A percentile compares a stretch with the other conserved stretches of the same genome.
Evolutionary conservation across 345 rosid genomes (phyloP).

Genomic region (Lepidium sativum): DNA sequence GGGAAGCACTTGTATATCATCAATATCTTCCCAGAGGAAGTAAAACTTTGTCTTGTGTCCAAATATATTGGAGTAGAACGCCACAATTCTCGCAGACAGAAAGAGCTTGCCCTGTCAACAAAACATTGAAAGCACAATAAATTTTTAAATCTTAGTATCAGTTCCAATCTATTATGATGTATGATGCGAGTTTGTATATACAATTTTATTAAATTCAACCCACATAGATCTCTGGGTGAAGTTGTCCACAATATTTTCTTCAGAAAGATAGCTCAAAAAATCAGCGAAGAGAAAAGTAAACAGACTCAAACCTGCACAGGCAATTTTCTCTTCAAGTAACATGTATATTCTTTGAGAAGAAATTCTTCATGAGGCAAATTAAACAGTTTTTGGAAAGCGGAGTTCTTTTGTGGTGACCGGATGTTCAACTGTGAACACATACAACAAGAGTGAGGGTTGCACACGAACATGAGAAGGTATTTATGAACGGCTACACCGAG

Average conservation of each 20-base stretch:
- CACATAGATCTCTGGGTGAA: not conserved
- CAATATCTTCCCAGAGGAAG: slow-evolving; percentile 86
- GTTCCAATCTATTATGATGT: not conserved
- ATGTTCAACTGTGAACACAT: slow-evolving; percentile 52
- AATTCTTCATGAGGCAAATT: slow-evolving; percentile 85
- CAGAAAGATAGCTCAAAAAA: not conserved
- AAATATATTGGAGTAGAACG: slow-evolving; percentile 76
- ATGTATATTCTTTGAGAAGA: slow-evolving; percentile 69
- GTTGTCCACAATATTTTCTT: not conserved
- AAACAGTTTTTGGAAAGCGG: slow-evolving; percentile 71
- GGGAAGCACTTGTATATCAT: slow-evolving; percentile 62
- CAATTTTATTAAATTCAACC: not conserved
- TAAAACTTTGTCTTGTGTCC: slow-evolving; percentile 77
- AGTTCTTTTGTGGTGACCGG: slow-evolving; percentile 71
- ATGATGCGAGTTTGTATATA: too few species aligned
- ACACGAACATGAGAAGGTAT: not conserved
- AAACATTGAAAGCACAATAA: not conserved
- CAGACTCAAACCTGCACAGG: slow-evolving; percentile 60
- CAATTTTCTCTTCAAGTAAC: slow-evolving; percentile 72
- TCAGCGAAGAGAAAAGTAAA: not conserved
- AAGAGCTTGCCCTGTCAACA: slow-evolving; percentile 65
- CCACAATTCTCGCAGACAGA: slow-evolving; percentile 82
- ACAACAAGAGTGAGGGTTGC: slow-evolving; percentile 4
- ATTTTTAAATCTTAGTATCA: not conserved
- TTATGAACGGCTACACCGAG: not conserved